These are phyloP conservation scores for Scedosporium minutisporum DNA, from an alignment of 2,329 filamentous ascomycete genomes.

Conservation along the genomic window DNA sequence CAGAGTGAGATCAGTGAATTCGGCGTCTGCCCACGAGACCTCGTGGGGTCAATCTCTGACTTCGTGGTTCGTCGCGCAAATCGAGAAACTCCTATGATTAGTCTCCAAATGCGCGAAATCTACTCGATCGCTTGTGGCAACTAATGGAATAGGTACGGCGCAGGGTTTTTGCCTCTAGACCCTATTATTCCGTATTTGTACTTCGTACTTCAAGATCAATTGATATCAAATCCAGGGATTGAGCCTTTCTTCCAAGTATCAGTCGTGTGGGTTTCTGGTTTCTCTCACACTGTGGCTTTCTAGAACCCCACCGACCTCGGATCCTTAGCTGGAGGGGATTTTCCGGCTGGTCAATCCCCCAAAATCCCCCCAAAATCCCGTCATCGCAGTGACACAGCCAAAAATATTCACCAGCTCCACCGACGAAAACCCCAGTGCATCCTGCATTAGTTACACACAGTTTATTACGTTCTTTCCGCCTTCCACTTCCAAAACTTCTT, in stretches of 20 bases:
- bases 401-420: not conserved
- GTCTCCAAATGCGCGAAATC: not conserved
- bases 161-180: not conserved
- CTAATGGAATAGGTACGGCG: not conserved
- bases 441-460: not conserved
- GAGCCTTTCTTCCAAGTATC: no score
- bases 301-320: not conserved
- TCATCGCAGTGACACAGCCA: not conserved
- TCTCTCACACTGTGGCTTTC: not conserved
- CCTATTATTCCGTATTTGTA: no score
- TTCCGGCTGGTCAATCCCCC: not conserved
- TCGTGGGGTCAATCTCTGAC: no score
- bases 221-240: no score
- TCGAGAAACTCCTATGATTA: not conserved
- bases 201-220: no score
- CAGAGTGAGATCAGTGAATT: no score
- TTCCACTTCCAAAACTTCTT: not conserved
- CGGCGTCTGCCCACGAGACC: no score
- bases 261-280: not conserved
- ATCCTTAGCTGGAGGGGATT: not conserved
- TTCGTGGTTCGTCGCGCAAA: no score
- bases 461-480: not conserved
- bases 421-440: not conserved
- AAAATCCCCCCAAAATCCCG: not conserved
- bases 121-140: not conserved